Base-by-base conservation (phyloP, 1,284 basidiomycete species). In the Peniophora sp. region DNA sequence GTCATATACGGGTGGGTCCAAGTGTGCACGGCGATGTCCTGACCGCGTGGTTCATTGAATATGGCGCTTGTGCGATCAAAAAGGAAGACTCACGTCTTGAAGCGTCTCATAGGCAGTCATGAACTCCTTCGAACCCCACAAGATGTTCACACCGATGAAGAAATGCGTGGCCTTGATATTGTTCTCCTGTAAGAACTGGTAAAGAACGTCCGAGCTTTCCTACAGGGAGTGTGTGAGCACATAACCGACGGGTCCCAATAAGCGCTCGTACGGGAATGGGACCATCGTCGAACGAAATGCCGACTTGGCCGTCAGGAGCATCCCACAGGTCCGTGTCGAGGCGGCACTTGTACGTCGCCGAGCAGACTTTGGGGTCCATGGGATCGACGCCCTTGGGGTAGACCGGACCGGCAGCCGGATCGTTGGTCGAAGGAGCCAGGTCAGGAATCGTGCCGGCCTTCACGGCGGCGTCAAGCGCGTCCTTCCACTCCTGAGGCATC, bases 1-100 rank as follows among this genome's bases (percentile, higher is more conserved):
- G 91, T 89, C 83, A 88, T 89, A 68, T 83, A 86, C 34, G 79
- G 85, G 58, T 91, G 88, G 1, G 83, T 82, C 76, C 78, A 92
- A 0, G 89, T 92, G 64, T 92, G 88, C 5, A 88, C 81, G 17
- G 81, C 87, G 51, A 92, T 79, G 56, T 90, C 87, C 37, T n/a
- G 51, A 76, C 71, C 15, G 27, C 27, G 12, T 6, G 12, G 27
- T 32, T 32, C 27, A 32, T 5, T 32, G 6, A 32, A 12, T 12
- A 32, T 5, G 6, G 27, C 27, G 5, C 5, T 32, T 12, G 27
- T 12, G 12, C 27, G 27, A 32, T 12, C 12, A 32, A 32, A 5
- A 12, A 5, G 27, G 27, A 5, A 32, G 27, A 32, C 27, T 5
- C 12, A 32, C 27, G 27, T 12, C 27, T 12, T 74, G 68, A 48